phyloP scores from a whole-genome alignment of 2,329 filamentous ascomycete species.

The Bisporella sp. region DNA sequence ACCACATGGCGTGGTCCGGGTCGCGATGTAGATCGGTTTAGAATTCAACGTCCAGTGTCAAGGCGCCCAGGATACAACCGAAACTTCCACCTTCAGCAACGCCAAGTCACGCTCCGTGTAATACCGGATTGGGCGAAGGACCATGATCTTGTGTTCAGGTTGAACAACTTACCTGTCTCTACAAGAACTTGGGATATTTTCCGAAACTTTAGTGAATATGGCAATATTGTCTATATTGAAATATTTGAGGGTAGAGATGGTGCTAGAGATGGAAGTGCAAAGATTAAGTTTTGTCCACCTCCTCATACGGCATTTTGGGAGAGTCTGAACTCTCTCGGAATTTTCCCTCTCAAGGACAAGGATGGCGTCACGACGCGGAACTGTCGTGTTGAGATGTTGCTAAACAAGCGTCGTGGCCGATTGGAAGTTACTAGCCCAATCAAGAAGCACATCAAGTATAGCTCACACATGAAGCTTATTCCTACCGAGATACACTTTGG shows the following conservation, averaged over 20 bases:
- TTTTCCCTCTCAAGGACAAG: slow-evolving; percentile 20
- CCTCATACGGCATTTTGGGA: slow-evolving; percentile 46
- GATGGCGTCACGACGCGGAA: background rate
- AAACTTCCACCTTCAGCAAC: background rate
- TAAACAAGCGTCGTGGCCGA: background rate
- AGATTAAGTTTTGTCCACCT: slow-evolving; percentile 52
- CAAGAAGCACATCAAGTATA: slow-evolving; percentile 25
- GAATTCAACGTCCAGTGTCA: background rate
- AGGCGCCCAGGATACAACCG: background rate
- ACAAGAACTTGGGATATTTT: slow-evolving; percentile 39
- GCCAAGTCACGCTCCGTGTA: background rate
- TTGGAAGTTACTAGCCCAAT: slow-evolving; percentile 26
- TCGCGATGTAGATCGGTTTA: background rate
- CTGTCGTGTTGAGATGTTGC: slow-evolving; percentile 8
- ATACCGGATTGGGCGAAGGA: background rate
- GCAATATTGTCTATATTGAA: slow-evolving; percentile 49
- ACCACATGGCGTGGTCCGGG: too few species aligned
- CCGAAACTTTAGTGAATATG: slow-evolving; percentile 43
- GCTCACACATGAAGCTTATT: slow-evolving; percentile 33
- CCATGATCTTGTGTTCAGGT: background rate
- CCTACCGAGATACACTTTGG: slow-evolving; percentile 54
- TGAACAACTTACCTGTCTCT: background rate
- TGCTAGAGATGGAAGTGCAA: slow-evolving; percentile 34
- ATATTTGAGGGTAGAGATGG: slow-evolving; percentile 39
- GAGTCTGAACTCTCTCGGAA: background rate